Evolutionary conservation across 176 grass and related monocot species (phyloP).

Genomic region (Panicum miliaceum): DNA sequence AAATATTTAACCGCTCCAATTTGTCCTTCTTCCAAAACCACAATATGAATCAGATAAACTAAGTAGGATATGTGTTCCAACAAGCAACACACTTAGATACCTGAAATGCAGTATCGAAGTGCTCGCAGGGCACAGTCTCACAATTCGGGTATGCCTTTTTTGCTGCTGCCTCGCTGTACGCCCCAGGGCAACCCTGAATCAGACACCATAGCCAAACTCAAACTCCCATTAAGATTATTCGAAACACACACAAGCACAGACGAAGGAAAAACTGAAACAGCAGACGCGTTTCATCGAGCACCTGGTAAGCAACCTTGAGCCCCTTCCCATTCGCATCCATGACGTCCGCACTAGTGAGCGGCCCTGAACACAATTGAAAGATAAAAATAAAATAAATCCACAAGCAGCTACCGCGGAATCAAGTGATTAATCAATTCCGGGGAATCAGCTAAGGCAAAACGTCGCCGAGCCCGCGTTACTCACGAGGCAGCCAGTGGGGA

Average conservation of each 20-base stretch:
- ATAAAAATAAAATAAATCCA: not conserved
- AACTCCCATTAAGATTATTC: not conserved
- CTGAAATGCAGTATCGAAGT: slow-evolving; percentile 83
- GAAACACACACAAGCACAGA: not conserved
- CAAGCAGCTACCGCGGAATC: not conserved
- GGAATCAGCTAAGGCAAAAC: not conserved
- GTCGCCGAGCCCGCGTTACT: not conserved
- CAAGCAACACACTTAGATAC: slow-evolving; percentile 18
- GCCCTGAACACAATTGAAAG: slow-evolving; percentile 31
- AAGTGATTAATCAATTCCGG: not conserved
- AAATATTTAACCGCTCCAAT: not conserved
- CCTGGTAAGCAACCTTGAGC: slow-evolving; percentile 83
- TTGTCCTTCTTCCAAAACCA: not conserved
- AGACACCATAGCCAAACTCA: not conserved
- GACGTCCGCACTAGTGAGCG: slow-evolving; percentile 52
- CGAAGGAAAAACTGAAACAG: not conserved
- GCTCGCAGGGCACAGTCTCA: slow-evolving; percentile 86
- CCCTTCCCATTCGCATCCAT: slow-evolving; percentile 40
- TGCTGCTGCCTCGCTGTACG: slow-evolving; percentile 84
- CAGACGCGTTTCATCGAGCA: slow-evolving; percentile 38
- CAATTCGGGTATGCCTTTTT: slow-evolving; percentile 86
- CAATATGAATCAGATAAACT: not conserved
- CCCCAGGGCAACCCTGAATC: slow-evolving; percentile 76
- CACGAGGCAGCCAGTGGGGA: slow-evolving; percentile 41
- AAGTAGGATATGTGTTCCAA: not conserved